Conservation (phyloP, 2,329 filamentous ascomycete species). For the Aspergillus quadrilineatus region DNA sequence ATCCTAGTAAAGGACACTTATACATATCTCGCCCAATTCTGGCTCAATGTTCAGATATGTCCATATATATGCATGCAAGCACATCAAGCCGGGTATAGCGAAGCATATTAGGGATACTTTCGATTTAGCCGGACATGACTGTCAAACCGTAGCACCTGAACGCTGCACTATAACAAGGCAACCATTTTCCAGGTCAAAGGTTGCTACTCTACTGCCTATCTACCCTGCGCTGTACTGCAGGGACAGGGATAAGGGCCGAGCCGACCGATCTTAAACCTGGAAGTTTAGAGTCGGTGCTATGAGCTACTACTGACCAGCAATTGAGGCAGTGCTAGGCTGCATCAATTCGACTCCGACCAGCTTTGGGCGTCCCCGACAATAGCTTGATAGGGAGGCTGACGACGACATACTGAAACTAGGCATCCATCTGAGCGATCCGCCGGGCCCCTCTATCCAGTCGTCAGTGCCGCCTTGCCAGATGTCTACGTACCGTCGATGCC, state of each 20-base stretch:
- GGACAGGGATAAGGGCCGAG: background rate
- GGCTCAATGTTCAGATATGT: background rate
- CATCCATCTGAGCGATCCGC: background rate
- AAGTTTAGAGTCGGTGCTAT: background rate
- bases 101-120: background rate
- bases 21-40: background rate
- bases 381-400: background rate
- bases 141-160: no score
- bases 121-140: background rate
- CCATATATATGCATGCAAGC: background rate
- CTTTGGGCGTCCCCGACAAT: no score
- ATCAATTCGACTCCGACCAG: background rate
- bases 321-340: conserved; percentile 10
- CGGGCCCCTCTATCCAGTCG: background rate
- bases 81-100: background rate
- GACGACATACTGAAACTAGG: background rate
- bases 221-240: background rate
- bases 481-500: background rate
- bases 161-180: background rate
- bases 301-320: background rate
- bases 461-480: background rate
- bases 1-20: background rate
- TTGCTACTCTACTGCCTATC: background rate
- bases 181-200: background rate
- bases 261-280: background rate